Conservation (phyloP, 75 land plant species). For the Gnetum montanum region DNA sequence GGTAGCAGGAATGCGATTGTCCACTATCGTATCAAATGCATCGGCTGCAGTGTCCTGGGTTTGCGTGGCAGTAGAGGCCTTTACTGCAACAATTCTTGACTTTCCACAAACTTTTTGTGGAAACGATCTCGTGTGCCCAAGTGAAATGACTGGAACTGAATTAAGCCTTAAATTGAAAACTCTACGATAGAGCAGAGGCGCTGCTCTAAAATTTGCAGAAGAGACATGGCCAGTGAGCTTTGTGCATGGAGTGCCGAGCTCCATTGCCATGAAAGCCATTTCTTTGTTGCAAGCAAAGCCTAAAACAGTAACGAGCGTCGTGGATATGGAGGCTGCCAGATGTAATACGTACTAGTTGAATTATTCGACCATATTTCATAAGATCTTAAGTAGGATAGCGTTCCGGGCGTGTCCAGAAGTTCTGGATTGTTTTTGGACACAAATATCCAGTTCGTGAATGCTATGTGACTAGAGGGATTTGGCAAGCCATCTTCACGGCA, state of each 20-base stretch:
- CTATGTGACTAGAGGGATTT: too few species aligned
- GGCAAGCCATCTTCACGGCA: too few species aligned
- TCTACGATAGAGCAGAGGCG: not conserved
- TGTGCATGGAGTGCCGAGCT: not conserved
- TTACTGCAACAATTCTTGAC: not conserved
- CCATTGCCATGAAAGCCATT: not conserved
- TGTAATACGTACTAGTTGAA: too few species aligned
- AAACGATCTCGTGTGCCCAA: not conserved
- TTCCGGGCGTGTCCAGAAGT: too few species aligned
- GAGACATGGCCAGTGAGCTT: not conserved
- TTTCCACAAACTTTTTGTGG: not conserved
- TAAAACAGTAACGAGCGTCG: too few species aligned
- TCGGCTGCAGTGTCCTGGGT: conserved; percentile 25
- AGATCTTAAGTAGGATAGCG: too few species aligned
- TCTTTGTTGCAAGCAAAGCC: too few species aligned
- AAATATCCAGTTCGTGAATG: too few species aligned
- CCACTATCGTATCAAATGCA: conserved; percentile 35
- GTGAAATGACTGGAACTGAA: not conserved
- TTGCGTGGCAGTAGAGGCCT: conserved; percentile 7
- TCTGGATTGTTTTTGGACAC: too few species aligned
- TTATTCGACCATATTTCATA: too few species aligned
- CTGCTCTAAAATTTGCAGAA: not conserved
- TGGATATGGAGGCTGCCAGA: too few species aligned
- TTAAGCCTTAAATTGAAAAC: not conserved
- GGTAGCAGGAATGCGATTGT: conserved; percentile 84